phyloP scores from a whole-genome alignment of 371 early-diverging fungal species.

The Basidiobolus meristosporus region DNA sequence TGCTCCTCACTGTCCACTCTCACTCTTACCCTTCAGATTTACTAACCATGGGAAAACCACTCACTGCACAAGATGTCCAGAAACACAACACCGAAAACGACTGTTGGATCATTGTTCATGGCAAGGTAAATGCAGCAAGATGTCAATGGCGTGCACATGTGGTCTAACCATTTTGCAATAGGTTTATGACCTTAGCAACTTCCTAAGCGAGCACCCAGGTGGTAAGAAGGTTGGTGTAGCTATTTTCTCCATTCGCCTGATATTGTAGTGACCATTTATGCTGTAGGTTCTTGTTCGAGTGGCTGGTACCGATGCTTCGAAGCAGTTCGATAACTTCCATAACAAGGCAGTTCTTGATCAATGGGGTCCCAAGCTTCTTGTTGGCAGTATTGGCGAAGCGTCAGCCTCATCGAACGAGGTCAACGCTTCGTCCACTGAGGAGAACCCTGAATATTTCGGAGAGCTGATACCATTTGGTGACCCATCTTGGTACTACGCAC shows the following conservation, averaged over 20 bases:
- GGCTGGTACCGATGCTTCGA: constrained; percentile 72
- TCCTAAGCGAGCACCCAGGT: constrained; percentile 79
- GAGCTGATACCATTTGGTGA: constrained; percentile 68
- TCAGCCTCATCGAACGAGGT: constrained; percentile 4
- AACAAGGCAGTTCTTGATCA: constrained; percentile 31
- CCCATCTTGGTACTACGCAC: constrained; percentile 69
- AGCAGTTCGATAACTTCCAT: constrained; percentile 79
- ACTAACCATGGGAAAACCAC: constrained; percentile 6
- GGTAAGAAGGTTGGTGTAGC: constrained; percentile 20
- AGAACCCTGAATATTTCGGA: constrained; percentile 26
- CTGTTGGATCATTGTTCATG: constrained; percentile 82
- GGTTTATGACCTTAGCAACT: constrained; percentile 56
- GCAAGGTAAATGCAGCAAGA: constrained; percentile 48
- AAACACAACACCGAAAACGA: constrained; percentile 53
- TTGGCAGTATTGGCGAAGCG: constrained; percentile 29
- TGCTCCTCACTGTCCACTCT: too few relatives aligned
- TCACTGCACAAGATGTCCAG: constrained; percentile 49
- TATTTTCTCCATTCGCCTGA: not conserved
- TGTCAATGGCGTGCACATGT: too few relatives aligned
- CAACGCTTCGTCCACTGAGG: constrained; percentile 4
- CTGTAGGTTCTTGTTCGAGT: constrained; percentile 52
- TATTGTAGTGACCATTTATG: constrained; percentile 1
- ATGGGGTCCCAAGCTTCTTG: constrained; percentile 27
- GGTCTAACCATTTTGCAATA: too few relatives aligned
- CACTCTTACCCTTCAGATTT: too few relatives aligned